Percentiles rank a stretch among this genome's conserved stretches.
Evolutionary conservation across 805 yeast genomes (phyloP).

Genomic region (Ogataea polymorpha): DNA sequence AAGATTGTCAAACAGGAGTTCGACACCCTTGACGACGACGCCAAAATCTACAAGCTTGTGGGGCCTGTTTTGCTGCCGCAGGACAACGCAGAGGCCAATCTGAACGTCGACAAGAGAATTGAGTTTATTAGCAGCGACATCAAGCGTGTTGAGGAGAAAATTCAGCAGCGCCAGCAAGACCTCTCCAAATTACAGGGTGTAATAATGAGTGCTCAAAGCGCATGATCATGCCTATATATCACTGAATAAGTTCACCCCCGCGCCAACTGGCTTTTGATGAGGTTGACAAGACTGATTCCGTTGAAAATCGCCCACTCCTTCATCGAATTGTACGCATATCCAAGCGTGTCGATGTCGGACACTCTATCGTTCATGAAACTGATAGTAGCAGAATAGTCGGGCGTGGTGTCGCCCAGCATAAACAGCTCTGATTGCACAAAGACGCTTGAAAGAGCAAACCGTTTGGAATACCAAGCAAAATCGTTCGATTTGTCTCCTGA

Average conservation of each 20-base stretch:
- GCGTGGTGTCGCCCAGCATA: conserved; percentile 72
- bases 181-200: conserved; percentile 60
- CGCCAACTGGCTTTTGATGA: conserved; percentile 65
- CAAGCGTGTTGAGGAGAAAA: conserved; percentile 66
- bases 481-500: conserved; percentile 80
- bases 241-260: conserved; percentile 43
- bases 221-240: conserved; percentile 7
- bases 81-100: conserved; percentile 74
- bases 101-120: conserved; percentile 83
- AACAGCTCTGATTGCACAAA: conserved; percentile 76
- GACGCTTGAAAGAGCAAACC: conserved; percentile 65
- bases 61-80: conserved; percentile 94
- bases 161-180: conserved; percentile 51
- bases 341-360: conserved; percentile 48
- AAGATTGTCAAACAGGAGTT: conserved; percentile 85
- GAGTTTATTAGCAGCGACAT: conserved; percentile 85
- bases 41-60: conserved; percentile 82
- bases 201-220: conserved; percentile 20
- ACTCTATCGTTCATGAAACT: conserved; percentile 63
- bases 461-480: conserved; percentile 89
- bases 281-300: conserved; percentile 58
- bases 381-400: conserved; percentile 52
- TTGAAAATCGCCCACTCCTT: conserved; percentile 78
- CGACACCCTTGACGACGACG: conserved; percentile 49
- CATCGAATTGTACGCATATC: conserved; percentile 57